Percentiles rank a stretch among this genome's conserved stretches.
Evolutionary conservation across 306 rosid genomes (phyloP).

Genomic region (Quercus berberidifolia): DNA sequence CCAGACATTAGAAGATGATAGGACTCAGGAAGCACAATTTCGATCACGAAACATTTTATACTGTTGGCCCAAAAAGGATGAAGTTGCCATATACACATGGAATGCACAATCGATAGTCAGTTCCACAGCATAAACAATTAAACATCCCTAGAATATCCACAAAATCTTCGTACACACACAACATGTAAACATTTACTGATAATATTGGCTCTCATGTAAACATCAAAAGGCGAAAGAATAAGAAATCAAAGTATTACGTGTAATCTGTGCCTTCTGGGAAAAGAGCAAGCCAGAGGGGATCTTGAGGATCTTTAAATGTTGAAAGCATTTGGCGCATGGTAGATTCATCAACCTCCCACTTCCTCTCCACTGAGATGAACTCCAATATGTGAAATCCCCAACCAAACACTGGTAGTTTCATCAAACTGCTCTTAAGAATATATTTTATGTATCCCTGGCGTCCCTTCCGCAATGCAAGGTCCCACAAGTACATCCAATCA

Average conservation of each 20-base stretch:
- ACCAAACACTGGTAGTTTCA: constrained; percentile 78
- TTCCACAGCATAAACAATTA: no score
- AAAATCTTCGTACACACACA: background rate
- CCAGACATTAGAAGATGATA: background rate
- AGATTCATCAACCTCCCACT: constrained; percentile 70
- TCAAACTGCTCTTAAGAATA: constrained; percentile 71
- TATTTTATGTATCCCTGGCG: constrained; percentile 64
- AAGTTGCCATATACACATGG: background rate
- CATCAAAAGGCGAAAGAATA: background rate
- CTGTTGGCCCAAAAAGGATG: background rate
- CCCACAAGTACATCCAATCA: constrained; percentile 93
- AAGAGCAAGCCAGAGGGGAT: constrained; percentile 84
- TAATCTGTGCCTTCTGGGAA: constrained; percentile 91
- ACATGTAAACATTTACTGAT: background rate
- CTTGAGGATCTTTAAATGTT: constrained; percentile 58
- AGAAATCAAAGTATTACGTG: constrained; percentile 44
- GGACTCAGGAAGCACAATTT: background rate
- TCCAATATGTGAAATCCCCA: constrained; percentile 82
- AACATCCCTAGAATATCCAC: background rate
- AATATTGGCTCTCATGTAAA: background rate
- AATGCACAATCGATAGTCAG: background rate
- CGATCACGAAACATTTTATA: background rate
- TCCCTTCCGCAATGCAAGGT: constrained; percentile 75
- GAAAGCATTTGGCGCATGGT: constrained; percentile 64
- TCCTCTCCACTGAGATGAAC: constrained; percentile 74